phyloP scores from a whole-genome alignment of 1,284 basidiomycete genomes.

The Ceratobasidium sp. region DNA sequence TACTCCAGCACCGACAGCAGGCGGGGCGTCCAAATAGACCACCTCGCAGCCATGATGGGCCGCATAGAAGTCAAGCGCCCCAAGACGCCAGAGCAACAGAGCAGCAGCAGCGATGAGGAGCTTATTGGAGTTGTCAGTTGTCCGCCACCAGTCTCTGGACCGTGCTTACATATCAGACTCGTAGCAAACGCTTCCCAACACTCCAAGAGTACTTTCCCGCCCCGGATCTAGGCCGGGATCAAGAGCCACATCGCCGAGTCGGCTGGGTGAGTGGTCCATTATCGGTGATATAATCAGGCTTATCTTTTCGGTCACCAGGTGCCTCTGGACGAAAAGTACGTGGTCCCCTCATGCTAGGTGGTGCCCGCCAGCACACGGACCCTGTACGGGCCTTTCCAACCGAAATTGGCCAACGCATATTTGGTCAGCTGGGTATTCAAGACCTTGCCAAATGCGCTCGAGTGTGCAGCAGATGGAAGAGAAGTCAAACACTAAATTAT shows the following conservation, averaged over 20 bases:
- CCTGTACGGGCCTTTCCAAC: slow-evolving; percentile 77
- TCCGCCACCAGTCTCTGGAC: slow-evolving; percentile 4
- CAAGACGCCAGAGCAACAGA: slow-evolving; percentile 48
- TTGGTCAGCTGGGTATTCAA: slow-evolving; percentile 65
- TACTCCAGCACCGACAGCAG: slow-evolving; percentile 28
- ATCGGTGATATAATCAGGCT: slow-evolving; percentile 53
- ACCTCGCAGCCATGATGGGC: slow-evolving; percentile 31
- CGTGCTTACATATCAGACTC: background rate
- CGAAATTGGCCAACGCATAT: slow-evolving; percentile 78
- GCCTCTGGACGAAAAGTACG: slow-evolving; percentile 22
- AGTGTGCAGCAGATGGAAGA: slow-evolving; percentile 84
- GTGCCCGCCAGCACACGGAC: slow-evolving; percentile 54
- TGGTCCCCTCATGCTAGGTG: slow-evolving; percentile 43
- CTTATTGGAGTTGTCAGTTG: slow-evolving; percentile 73
- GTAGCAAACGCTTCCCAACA: slow-evolving; percentile 72
- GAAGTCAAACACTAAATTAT: slow-evolving; percentile 88
- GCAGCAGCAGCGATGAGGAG: slow-evolving; percentile 72
- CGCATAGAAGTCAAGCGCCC: slow-evolving; percentile 43
- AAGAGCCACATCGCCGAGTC: slow-evolving; percentile 66
- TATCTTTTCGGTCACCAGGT: slow-evolving; percentile 47
- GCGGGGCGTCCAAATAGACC: slow-evolving; percentile 9
- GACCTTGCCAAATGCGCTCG: slow-evolving; percentile 78
- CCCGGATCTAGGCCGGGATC: slow-evolving; percentile 50
- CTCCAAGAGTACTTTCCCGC: slow-evolving; percentile 55
- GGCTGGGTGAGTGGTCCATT: slow-evolving; percentile 52